Base-by-base conservation (phyloP, 2,329 filamentous ascomycete genomes). In the Aspergillus tanneri region DNA sequence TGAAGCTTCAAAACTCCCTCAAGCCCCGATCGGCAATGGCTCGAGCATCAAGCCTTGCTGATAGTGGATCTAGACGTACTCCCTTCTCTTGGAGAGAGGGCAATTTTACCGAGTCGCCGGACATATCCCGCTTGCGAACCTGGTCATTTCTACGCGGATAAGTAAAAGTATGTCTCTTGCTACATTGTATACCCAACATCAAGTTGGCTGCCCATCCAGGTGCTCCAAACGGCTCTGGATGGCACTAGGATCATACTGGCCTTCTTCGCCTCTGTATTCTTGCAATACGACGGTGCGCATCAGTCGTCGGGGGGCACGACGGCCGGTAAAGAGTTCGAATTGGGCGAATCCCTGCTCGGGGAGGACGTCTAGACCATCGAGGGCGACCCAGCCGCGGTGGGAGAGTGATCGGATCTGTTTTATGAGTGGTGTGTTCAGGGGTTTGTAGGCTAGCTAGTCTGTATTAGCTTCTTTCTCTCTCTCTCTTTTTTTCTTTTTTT, bases 261-360 rank as follows among this genome's bases (percentile, higher is more conserved):
- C 65, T 36, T 69, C 67, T 18, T 68, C 66, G 8, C 58, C 60
- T 47, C 60, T 57, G 43, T 69, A 70, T 36, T 68, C 64, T 39
- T 67, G 59, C 8, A 69, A 55, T 3, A 70, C 63, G 34, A 69
- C 61, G 12, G 59, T 64, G 16, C 67, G 62, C 68, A 71, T 71
- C 10, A 70, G 41, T 16, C 67, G 62, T 10, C 67, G 61, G 4
- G 69, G 68, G 12, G 68, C 67, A n/a, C 66, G 66, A 9, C 66
- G 64, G 7, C 68, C 65, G 1, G 68, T 71, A 37, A 71, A 68
- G 2, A 71, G 53, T 40, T 71, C 69, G 25, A 71, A 71, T 36
- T 71, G 69, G 3, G 68, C 68, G 39, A 71, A 70, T 0, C 68
- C 69, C 49, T 71, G 68, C 50, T 71, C 69, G 2, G 68, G 66